A percentile compares a stretch with the other conserved stretches of the same genome.
phyloP scores from a whole-genome alignment of 2,329 filamentous ascomycete species.

The Colletotrichum sp. region DNA sequence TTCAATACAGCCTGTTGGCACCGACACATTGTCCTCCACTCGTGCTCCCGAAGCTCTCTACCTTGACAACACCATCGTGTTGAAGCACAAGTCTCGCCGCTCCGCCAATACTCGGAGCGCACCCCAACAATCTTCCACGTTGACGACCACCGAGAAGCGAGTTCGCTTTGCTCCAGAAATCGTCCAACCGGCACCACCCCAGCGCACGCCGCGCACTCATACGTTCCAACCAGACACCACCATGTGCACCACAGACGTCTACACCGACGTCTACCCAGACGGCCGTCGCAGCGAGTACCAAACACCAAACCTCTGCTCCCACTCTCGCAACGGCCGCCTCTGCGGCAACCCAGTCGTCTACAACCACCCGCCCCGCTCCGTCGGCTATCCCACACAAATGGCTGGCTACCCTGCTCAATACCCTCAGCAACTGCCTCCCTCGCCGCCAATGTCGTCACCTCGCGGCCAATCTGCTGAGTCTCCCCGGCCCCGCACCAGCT shows the following conservation, averaged over 20 bases:
- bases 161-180: conserved; percentile 7
- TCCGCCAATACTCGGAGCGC: neutral
- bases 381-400: conserved; percentile 28
- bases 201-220: conserved; percentile 12
- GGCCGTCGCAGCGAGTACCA: conserved; percentile 41
- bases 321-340: conserved; percentile 42
- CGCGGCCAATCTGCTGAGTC: conserved; percentile 38
- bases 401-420: conserved; percentile 29
- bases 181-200: conserved; percentile 4
- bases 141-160: neutral
- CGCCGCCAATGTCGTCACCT: conserved; percentile 37
- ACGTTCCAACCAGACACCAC: conserved; percentile 36
- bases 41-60: conserved; percentile 8
- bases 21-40: conserved; percentile 4
- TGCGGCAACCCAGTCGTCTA: conserved; percentile 47
- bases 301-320: conserved; percentile 39
- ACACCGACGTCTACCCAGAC: conserved; percentile 52
- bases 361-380: conserved; percentile 44
- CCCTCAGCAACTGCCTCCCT: conserved; percentile 40
- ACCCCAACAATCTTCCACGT: neutral
- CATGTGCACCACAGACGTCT: conserved; percentile 57
- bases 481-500: conserved; percentile 38
- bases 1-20: neutral
- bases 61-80: conserved; percentile 12
- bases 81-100: conserved; percentile 10